Base-by-base conservation (phyloP, 345 rosid genomes). In the Salix arbutifolia region DNA sequence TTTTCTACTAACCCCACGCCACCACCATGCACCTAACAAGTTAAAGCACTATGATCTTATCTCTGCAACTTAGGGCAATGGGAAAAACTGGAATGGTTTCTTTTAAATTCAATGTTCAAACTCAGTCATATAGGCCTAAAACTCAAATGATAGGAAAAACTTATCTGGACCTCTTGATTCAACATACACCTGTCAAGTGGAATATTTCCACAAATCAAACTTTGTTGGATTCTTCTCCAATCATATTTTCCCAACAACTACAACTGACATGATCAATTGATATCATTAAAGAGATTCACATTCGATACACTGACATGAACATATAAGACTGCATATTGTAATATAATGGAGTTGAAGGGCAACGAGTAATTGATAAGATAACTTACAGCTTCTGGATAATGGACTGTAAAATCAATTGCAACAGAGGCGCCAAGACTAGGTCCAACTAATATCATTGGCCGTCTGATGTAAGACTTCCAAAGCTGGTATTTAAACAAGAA, bases 401-500 rank as follows among this genome's bases (percentile, higher is more conserved):
- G 86, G 60, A 86, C 83, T 0, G 94, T 88, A 87, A 96, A 93
- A 74, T 96, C 99, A 52, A 91, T 83, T 58, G 94, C 99, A 23
- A 91, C 87, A 74, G 98, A 97, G 81, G 99, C 98, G 72, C 99
- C 98, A 65, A 96, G 97, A 86, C 98, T 93, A 13, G 99, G 94
- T 58, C 98, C 97, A 72, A 93, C 93, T 86, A 96, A 84, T 69
- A 86, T 90, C 83, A 93, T 86, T 8, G 97, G 98, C 86, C 84
- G 88, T 81, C 81, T 83, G 72, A 93, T 96, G 86, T 96, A 80
- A 62, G 91, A 82, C 84, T 85, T 91, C 98, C 98, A 96, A 76
- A 96, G 80, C 99, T 93, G 83, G 33, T 64, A 25, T 71, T 31
- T 75, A 82, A 30, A 77, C 35, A 28, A 66, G 48, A 75, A 44